A percentile compares a stretch with the other conserved stretches of the same genome.
Conservation (phyloP, 306 rosid genomes). For the Arachis stenosperma region DNA sequence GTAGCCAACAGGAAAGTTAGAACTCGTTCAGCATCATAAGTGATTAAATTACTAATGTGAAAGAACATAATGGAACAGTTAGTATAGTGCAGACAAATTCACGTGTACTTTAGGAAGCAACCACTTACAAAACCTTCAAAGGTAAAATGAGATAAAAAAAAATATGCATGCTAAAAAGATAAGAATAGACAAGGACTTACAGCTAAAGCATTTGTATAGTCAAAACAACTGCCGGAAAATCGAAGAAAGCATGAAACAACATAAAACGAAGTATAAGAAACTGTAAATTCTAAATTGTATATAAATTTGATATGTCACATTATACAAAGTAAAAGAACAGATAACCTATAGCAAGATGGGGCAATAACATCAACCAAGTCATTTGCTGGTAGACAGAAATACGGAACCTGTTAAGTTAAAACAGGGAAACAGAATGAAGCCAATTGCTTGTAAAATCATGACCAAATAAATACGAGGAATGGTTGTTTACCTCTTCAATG, state of each 20-base stretch:
- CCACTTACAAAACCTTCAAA: no score
- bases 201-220: constrained; percentile 93
- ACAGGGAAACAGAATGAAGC: constrained; percentile 46
- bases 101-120: constrained; percentile 25
- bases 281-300: background rate
- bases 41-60: constrained; percentile 9
- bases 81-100: constrained; percentile 3
- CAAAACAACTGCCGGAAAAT: constrained; percentile 78
- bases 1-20: background rate
- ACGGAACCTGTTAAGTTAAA: constrained; percentile 83
- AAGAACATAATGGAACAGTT: background rate
- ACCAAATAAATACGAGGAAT: constrained; percentile 27
- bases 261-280: constrained; percentile 23
- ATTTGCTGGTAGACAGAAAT: constrained; percentile 97
- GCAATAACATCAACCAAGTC: constrained; percentile 97
- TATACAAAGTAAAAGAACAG: constrained; percentile 3
- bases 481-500: constrained; percentile 82
- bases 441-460: constrained; percentile 29
- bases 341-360: constrained; percentile 96
- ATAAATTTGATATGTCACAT: constrained; percentile 6
- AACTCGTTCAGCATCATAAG: background rate
- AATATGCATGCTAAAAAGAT: constrained; percentile 22
- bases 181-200: constrained; percentile 54
- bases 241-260: constrained; percentile 26
- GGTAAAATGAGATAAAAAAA: no score